Base-by-base conservation (phyloP, 2,329 filamentous ascomycete species). In the Tolypocladium amazonense region DNA sequence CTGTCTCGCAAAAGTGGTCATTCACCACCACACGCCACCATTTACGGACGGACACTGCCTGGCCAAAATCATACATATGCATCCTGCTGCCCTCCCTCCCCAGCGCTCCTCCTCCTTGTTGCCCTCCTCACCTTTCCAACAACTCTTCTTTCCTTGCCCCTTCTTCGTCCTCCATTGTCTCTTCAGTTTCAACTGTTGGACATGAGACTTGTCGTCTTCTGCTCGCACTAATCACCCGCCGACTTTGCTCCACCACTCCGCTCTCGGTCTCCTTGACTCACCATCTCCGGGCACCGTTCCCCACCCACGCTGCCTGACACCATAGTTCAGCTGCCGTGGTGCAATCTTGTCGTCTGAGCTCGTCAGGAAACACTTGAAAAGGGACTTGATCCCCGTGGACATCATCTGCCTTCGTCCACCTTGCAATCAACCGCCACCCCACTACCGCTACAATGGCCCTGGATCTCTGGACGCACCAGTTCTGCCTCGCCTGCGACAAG, bases 401-500 rank as follows among this genome's bases (percentile, higher is more conserved):
- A 35, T 35, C 50, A n/a, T 35, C 27, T 53, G 27, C 58, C 43
- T 14, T 15, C 59, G 37, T 57, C 63, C 57, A 67, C 65, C 65
- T n/a, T 20, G 4, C 65, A 65, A 64, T 56, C 63, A 58, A 23
- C 59, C 58, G 61, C 64, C 66, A 59, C 56, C 62, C 25, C 60
- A 59, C 58, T 18, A 50, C 41, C 58, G 33, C 62, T 71, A 76
- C 71, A 65, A 84, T 83, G 79, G 78, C 81, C 72, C 76, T 78
- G 71, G 81, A 84, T 66, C 75, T 79, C 70, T 96, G 92, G 91
- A 89, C 89, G 68, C 90, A 89, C 74, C 88, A 95, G 76, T 96
- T 91, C 83, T 97, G 92, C 81, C 86, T 97, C 68, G 87, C 89
- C 78, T 97, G 92, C 80, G 92, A 97, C 78, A 88, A 88, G 77